Evolutionary conservation across 129 eudicot genomes (phyloP), one percentile per base, ranked within the genome.

Genomic region (Oenanthe sinensis): DNA sequence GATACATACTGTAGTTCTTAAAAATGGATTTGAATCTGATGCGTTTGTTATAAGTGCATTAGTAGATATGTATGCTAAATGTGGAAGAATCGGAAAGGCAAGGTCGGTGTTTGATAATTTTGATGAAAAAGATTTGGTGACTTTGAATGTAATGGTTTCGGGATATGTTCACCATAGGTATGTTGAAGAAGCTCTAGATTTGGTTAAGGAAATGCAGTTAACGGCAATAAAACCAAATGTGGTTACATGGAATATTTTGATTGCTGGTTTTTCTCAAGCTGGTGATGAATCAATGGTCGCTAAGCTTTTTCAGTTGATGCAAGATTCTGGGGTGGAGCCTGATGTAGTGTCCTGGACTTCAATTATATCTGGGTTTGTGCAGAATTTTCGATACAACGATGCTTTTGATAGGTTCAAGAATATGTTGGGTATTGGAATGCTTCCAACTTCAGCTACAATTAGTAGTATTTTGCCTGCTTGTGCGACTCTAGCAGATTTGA

Each of bases 291-390:
- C 74, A 39, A 88, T 79, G 82, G 97, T 91, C 15, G 14, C 75
- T 24, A 78, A 85, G 71, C 82, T 87, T 46, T 82, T 93, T 42
- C 69, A 68, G 13, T 22, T 50, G 16, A 89, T 93, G 97, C 83
- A 71, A 11, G 83, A 45, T 58, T 54, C 71, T 48, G 87, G 88
- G 69, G 63, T 89, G 74, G 81, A 85, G 77, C 97, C 95, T 39
- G 97, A 93, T 80, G 94, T 89, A 20, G 88, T 93, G 75, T 90
- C 98, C 39, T 93, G 96, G 96, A 90, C 98, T 72, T 89, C 93
- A 0, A 26, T 93, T 58, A 81, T 93, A 26, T 89, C 97, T 3
- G 98, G 97, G 30, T 84, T 83, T 44, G 93, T 89, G 73, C 87
- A 88, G 24, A 93, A 86, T 62, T 83, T 87, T 74, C 86, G 83